Base-by-base conservation (phyloP, 2,329 filamentous ascomycete genomes). In the Hymenoscyphus repandus region DNA sequence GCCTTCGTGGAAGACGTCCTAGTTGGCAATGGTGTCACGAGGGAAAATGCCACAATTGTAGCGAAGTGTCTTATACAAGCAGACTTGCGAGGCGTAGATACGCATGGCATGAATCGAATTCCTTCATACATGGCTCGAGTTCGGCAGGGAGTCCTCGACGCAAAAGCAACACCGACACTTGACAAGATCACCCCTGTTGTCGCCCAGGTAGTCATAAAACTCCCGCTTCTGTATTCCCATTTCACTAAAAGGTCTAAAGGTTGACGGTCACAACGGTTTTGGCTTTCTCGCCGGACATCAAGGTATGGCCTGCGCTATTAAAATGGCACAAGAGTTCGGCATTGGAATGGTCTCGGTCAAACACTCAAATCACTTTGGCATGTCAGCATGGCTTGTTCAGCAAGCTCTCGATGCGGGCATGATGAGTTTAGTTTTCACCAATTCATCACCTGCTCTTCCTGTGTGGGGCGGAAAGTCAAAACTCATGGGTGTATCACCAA, bases 321-420 rank as follows among this genome's bases (percentile, higher is more conserved):
- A 78, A 9, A 83, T 86, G 69, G 87, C 87, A 0, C 68, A 72
- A 20, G 65, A 69, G 1, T 82, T 76, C 60, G 87, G 87, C 11
- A 87, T 92, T 55, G 88, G 88, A 22, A 83, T 93, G 78, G 85
- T 85, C 0, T 81, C 78, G 51, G 74, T 92, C 62, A 86, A 83
- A 66, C 84, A 86, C 68, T 87, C 83, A 37, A 92, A 92, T 61
- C 87, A 92, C 66, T 91, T 88, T 61, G 88, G 88, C 48, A 93
- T 93, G 88, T 78, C 78, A 3, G 88, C 88, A 0, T 92, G 87
- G 85, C 64, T 90, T 0, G 86, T 90, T 10, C 84, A 88, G 65
- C 83, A 90, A 67, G 88, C 87, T 0, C 68, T 91, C 12, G 85
- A 92, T 51, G 82, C 78, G 1, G 74, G 76, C 34, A 82, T 87